Percentiles rank a stretch among this genome's conserved stretches.
Conservation (phyloP, 225 moss, liverwort and hornwort genomes). For the Pseudisothecium myosuroides region DNA sequence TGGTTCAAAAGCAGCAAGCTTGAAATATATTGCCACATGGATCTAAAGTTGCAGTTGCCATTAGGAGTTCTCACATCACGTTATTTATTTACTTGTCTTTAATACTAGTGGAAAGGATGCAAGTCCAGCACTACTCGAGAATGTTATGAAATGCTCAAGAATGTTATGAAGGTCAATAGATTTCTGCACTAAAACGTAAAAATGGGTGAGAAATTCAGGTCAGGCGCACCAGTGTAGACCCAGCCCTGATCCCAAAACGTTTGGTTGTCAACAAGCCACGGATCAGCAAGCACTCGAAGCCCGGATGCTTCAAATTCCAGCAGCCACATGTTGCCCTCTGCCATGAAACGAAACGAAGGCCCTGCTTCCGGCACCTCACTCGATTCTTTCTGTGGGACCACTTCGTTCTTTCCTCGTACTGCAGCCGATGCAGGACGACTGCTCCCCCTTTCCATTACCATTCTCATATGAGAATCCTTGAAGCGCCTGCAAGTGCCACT, state of each 20-base stretch:
- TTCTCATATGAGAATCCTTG: neutral
- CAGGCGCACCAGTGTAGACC: constrained; percentile 21
- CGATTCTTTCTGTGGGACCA: neutral
- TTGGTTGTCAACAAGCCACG: constrained; percentile 33
- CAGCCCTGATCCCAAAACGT: constrained; percentile 32
- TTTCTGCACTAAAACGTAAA: neutral
- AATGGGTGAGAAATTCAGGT: neutral
- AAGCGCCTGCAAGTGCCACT: neutral
- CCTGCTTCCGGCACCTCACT: neutral
- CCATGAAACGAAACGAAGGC: constrained; percentile 36
- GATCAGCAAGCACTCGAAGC: constrained; percentile 35
- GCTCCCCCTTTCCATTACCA: neutral
- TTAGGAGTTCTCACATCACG: neutral
- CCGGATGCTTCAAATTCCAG: constrained; percentile 30
- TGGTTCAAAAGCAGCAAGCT: neutral
- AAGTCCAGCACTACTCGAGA: neutral
- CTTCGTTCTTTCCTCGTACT: neutral
- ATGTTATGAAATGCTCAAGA: neutral
- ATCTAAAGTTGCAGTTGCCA: neutral
- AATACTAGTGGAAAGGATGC: neutral
- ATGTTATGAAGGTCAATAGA: neutral
- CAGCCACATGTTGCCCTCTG: constrained; percentile 51
- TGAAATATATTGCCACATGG: neutral
- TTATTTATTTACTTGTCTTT: neutral
- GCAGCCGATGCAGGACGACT: neutral